Evolutionary conservation across 2,329 filamentous ascomycete species (phyloP), one percentile per base, ranked within the genome.

Genomic region (Fusarium brevicatenulatum): DNA sequence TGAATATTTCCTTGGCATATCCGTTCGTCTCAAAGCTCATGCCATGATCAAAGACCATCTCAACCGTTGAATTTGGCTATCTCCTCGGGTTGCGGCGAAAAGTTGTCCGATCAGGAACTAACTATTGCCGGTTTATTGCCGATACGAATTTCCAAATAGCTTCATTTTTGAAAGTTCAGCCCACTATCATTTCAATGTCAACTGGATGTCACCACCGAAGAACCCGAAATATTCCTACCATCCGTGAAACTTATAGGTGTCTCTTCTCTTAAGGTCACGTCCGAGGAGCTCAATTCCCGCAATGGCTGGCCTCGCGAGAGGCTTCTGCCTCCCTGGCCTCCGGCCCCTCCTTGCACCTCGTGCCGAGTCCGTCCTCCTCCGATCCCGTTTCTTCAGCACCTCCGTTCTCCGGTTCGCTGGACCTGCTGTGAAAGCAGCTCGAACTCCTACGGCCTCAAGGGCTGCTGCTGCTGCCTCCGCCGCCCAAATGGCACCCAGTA

Each of bases 251-350:
- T 23, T n/a, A 9, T 3, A 19, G 4, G 36, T 23, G 16, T 5
- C 4, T 5, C 11, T n/a, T 36, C 4, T 47, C 10, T 28, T 16
- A 16, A 19, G 9, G 8, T 15, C 11, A 28, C 28, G 16, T 52
- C 9, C 18, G 16, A 49, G 32, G 23, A 30, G 15, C 23, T 16
- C 28, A 13, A 30, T 19, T 50, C 23, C 10, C 28, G 25, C 23
- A 49, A 82, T 82, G 81, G 79, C 81, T 23, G 77, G 76, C 76
- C 72, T 82, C 67, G 61, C 76, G 42, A 74, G 80, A 57, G 78
- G 79, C 67, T 71, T 81, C 65, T 67, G 76, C 69, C 73, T 79
- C 54, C 70, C 78, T 37, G 75, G 77, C 59, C 63, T 77, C 49
- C 77, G 76, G 40, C 68, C 76, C 58, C 64, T 76, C 63, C 52